A percentile compares a stretch with the other conserved stretches of the same genome.
Conservation (phyloP, 139 green algal species). For the Zygnema cylindricum region DNA sequence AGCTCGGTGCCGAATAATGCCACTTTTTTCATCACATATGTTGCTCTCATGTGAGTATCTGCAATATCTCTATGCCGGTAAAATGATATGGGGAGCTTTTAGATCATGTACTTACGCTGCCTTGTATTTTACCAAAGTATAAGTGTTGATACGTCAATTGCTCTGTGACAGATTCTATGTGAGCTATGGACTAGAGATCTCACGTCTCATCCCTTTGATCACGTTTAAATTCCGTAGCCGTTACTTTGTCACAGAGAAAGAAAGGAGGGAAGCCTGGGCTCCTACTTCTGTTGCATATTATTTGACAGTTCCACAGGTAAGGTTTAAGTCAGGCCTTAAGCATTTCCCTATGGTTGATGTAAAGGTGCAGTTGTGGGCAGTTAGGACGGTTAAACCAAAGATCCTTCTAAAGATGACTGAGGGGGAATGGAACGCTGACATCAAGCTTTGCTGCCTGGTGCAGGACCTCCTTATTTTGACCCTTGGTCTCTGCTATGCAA, state of each 20-base stretch:
- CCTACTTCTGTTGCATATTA: slow-evolving; percentile 18
- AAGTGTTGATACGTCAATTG: not conserved
- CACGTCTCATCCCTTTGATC: slow-evolving; percentile 16
- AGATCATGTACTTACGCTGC: too few species aligned
- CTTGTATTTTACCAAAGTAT: too few species aligned
- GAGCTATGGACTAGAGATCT: slow-evolving; percentile 42
- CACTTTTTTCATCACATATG: slow-evolving; percentile 61
- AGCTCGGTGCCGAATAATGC: slow-evolving; percentile 47
- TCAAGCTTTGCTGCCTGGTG: too few species aligned
- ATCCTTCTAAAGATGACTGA: too few species aligned
- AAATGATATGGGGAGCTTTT: too few species aligned
- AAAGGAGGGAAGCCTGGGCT: slow-evolving; percentile 24
- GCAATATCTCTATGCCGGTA: not conserved
- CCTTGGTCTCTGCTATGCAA: slow-evolving; percentile 44
- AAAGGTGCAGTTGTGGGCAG: too few species aligned
- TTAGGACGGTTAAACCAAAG: too few species aligned
- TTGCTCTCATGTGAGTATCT: slow-evolving; percentile 39
- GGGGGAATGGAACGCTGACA: too few species aligned
- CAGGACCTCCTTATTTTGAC: slow-evolving; percentile 48
- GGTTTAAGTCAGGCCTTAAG: too few species aligned
- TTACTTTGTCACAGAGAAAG: slow-evolving; percentile 27
- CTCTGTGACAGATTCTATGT: slow-evolving; percentile 31
- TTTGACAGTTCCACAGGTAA: slow-evolving; percentile 16
- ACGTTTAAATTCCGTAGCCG: slow-evolving; percentile 25
- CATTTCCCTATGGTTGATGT: too few species aligned